phyloP scores from a whole-genome alignment of 106 monocot species.

The Cymbidium sinense region DNA sequence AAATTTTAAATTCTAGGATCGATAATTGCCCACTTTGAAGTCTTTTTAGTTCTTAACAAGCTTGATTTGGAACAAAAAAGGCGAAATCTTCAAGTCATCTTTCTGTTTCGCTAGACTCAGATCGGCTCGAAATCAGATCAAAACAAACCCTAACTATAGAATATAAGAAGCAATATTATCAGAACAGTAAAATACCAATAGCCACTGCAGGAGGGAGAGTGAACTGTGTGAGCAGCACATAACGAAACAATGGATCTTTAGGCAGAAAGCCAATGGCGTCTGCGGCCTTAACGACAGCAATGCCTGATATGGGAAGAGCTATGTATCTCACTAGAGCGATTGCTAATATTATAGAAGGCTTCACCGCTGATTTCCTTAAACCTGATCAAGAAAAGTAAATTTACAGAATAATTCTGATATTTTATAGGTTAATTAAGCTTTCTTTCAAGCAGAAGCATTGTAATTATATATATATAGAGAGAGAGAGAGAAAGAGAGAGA shows the following conservation, averaged over 20 bases:
- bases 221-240: constrained; percentile 17
- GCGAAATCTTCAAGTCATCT: too few species aligned
- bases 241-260: constrained; percentile 14
- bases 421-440: too few species aligned
- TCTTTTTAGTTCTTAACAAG: too few species aligned
- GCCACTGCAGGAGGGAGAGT: constrained; percentile 15
- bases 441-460: too few species aligned
- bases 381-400: not conserved
- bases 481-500: not conserved
- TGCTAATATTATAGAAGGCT: not conserved
- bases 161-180: too few species aligned
- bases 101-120: too few species aligned
- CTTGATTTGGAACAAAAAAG: too few species aligned
- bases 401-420: not conserved
- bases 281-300: constrained; percentile 14
- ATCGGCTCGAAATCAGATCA: too few species aligned
- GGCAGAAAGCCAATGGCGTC: constrained; percentile 7
- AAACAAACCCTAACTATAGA: too few species aligned
- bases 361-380: constrained; percentile 13
- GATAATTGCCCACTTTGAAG: too few species aligned
- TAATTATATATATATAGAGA: too few species aligned
- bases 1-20: too few species aligned
- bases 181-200: constrained; percentile 1
- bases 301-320: constrained; percentile 13
- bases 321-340: constrained; percentile 1